These are phyloP conservation scores for Castanopsis chinensis DNA, from an alignment of 306 rosid genomes.

Conservation along the genomic window DNA sequence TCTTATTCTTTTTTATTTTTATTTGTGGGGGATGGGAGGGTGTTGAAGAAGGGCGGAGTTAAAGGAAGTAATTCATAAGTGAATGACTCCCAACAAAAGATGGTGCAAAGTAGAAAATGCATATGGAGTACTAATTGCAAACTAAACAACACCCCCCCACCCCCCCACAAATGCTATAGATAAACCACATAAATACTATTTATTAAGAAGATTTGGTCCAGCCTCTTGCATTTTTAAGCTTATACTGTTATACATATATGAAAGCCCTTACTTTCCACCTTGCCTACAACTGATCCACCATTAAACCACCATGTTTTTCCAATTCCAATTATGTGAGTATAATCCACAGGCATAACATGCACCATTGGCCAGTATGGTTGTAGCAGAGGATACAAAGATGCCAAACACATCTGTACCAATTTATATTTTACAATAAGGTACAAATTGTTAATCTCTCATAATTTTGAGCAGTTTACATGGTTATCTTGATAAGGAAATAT, in stretches of 20 bases:
- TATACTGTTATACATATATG: background rate
- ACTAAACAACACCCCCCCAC: no score
- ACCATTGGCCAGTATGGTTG: background rate
- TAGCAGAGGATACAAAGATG: background rate
- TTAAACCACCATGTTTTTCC: background rate
- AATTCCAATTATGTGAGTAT: no score
- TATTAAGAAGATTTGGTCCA: background rate
- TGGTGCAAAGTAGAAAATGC: background rate
- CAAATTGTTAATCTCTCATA: background rate
- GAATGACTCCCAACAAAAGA: background rate
- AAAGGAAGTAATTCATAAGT: background rate
- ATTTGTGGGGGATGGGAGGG: no score
- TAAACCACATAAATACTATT: background rate
- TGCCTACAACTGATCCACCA: background rate
- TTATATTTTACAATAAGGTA: background rate
- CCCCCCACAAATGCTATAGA: background rate
- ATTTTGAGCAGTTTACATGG: background rate
- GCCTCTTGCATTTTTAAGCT: background rate
- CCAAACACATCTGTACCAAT: background rate
- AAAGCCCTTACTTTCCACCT: background rate
- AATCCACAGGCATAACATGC: background rate
- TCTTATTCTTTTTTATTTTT: no score
- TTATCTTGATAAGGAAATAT: no score
- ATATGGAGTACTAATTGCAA: background rate
- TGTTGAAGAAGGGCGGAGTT: background rate